Evolutionary conservation across 768 basidiomycete species (phyloP).

Genomic region (Cyclocybe aegerita): DNA sequence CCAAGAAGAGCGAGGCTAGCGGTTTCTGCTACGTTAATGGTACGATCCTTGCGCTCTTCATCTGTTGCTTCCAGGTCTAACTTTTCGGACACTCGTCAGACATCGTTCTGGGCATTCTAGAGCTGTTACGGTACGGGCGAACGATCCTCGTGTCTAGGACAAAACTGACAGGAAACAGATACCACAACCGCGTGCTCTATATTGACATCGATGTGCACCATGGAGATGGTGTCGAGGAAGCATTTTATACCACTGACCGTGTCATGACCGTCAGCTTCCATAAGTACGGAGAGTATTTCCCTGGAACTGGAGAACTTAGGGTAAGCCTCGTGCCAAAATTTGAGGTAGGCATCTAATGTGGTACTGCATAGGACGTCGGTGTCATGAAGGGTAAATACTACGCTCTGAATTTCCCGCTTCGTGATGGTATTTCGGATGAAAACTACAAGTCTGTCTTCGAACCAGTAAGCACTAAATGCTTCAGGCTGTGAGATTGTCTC

Average conservation of each 20-base stretch:
- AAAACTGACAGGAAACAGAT: slow-evolving; percentile 44
- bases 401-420: slow-evolving; percentile 89
- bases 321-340: slow-evolving; percentile 32
- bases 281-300: slow-evolving; percentile 99
- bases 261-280: slow-evolving; percentile 99
- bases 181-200: slow-evolving; percentile 92
- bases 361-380: slow-evolving; percentile 71
- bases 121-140: slow-evolving; percentile 69
- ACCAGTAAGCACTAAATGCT: slow-evolving; percentile 56
- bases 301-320: slow-evolving; percentile 95
- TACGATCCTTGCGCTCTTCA: slow-evolving; percentile 29
- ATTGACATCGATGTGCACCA: slow-evolving; percentile 99
- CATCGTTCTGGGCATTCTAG: slow-evolving; percentile 95
- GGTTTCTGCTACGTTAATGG: slow-evolving; percentile 99
- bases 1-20: slow-evolving; percentile 98
- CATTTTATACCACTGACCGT: slow-evolving; percentile 97
- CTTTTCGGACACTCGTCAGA: slow-evolving; percentile 77
- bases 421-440: slow-evolving; percentile 94
- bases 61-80: slow-evolving; percentile 1
- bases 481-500: not conserved
- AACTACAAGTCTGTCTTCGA: slow-evolving; percentile 95
- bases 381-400: slow-evolving; percentile 95
- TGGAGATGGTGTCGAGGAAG: slow-evolving; percentile 98
- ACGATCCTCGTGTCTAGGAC: not conserved
- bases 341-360: not conserved